Evolutionary conservation across 768 basidiomycete species (phyloP).

Genomic region (Leccinum truebloodii): DNA sequence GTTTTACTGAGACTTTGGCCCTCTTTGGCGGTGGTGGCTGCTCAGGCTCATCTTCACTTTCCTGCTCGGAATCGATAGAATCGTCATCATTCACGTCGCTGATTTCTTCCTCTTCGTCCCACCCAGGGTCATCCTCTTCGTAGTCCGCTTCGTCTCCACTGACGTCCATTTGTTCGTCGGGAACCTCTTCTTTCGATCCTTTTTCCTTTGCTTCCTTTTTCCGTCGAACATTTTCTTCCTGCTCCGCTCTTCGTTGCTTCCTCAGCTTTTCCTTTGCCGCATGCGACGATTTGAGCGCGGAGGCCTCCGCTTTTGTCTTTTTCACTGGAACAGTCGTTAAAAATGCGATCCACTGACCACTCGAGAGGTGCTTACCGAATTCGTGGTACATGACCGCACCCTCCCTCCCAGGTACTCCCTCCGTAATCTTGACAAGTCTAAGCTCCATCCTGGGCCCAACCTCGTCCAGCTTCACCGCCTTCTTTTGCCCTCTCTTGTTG

Average conservation of each 20-base stretch:
- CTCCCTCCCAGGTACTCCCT: constrained; percentile 92
- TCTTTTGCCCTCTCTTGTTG: constrained; percentile 87
- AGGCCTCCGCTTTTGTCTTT: constrained; percentile 79
- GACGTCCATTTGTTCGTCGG: constrained; percentile 43
- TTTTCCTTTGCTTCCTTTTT: constrained; percentile 59
- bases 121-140: constrained; percentile 38
- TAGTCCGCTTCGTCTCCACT: constrained; percentile 42
- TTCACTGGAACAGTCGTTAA: constrained; percentile 58
- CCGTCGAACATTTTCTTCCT: constrained; percentile 85
- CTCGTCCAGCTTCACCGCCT: constrained; percentile 91
- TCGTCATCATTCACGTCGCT: constrained; percentile 54
- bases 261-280: constrained; percentile 74
- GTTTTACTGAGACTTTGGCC: constrained; percentile 49
- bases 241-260: constrained; percentile 81
- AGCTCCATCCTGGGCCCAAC: constrained; percentile 96
- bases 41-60: constrained; percentile 50
- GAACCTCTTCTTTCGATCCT: constrained; percentile 32
- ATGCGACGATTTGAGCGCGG: constrained; percentile 69
- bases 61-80: constrained; percentile 43
- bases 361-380: constrained; percentile 62
- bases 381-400: constrained; percentile 93
- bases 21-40: constrained; percentile 54
- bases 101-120: constrained; percentile 67
- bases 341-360: not conserved
- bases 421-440: constrained; percentile 88